A percentile compares a stretch with the other conserved stretches of the same genome.
These are phyloP conservation scores for Gynochthodes officinalis DNA, from an alignment of 257 asterid species.

Conservation along the genomic window DNA sequence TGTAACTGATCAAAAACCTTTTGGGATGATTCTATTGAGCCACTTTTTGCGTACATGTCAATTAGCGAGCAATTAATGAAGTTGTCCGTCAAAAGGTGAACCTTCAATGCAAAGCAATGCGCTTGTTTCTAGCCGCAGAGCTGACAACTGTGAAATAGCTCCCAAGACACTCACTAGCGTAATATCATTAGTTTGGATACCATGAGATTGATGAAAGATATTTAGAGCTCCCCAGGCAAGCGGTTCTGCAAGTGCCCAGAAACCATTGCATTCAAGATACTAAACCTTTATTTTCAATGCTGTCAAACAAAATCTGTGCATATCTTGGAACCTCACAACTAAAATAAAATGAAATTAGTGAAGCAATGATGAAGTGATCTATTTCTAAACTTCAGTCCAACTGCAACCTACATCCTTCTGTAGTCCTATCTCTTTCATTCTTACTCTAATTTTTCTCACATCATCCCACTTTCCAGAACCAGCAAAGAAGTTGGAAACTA, in stretches of 20 bases:
- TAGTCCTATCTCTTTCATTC: constrained; percentile 24
- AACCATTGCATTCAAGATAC: constrained; percentile 33
- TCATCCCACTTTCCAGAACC: constrained; percentile 30
- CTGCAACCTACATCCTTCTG: constrained; percentile 33
- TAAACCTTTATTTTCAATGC: constrained; percentile 9
- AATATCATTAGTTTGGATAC: constrained; percentile 24
- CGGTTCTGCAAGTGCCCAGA: constrained; percentile 26
- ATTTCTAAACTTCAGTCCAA: constrained; percentile 32
- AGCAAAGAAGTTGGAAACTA: constrained; percentile 32
- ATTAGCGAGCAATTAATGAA: constrained; percentile 29
- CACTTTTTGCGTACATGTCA: constrained; percentile 38
- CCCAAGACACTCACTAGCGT: constrained; percentile 26
- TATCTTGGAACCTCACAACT: constrained; percentile 21
- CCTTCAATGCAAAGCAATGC: constrained; percentile 31
- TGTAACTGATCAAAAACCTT: constrained; percentile 21
- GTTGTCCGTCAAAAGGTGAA: constrained; percentile 17
- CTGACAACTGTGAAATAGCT: constrained; percentile 32
- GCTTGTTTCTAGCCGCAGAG: constrained; percentile 25
- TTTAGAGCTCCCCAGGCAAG: constrained; percentile 24
- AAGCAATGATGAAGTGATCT: constrained; percentile 22
- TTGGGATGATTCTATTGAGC: constrained; percentile 22
- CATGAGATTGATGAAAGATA: constrained; percentile 19
- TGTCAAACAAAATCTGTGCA: constrained; percentile 20
- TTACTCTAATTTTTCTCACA: constrained; percentile 23
- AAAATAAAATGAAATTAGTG: constrained; percentile 31